These are phyloP conservation scores for Handroanthus guayacan DNA, from an alignment of 257 asterid genomes.

Conservation along the genomic window DNA sequence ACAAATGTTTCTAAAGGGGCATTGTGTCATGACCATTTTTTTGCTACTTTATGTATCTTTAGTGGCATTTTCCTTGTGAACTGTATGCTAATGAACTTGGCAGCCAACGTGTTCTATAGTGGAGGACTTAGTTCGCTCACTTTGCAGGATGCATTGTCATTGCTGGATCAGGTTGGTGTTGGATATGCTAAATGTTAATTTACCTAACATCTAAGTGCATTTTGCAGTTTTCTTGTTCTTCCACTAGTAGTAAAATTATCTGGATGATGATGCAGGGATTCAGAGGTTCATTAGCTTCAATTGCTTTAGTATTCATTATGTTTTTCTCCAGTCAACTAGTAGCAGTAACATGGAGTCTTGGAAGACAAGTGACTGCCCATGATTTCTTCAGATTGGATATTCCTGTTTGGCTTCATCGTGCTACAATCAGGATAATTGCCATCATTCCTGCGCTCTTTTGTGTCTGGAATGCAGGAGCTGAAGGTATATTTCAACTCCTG, in stretches of 20 bases:
- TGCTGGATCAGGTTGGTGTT: conserved; percentile 86
- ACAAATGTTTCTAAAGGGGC: conserved; percentile 56
- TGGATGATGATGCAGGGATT: conserved; percentile 65
- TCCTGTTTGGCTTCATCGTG: conserved; percentile 96
- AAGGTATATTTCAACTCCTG: conserved; percentile 85
- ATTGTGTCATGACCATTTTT: conserved; percentile 81
- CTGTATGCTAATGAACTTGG: conserved; percentile 67
- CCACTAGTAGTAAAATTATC: conserved; percentile 16
- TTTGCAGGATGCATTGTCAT: conserved; percentile 83
- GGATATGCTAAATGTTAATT: conserved; percentile 16
- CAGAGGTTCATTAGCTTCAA: conserved; percentile 69
- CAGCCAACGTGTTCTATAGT: conserved; percentile 71
- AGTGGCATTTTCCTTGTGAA: conserved; percentile 87
- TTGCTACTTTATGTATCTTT: conserved; percentile 76
- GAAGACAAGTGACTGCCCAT: conserved; percentile 63
- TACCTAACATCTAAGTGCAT: conserved; percentile 9
- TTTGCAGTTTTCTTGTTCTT: conserved; percentile 26
- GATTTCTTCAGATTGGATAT: conserved; percentile 74
- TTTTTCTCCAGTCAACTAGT: conserved; percentile 78
- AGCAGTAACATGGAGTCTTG: conserved; percentile 80
- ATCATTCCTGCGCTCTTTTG: conserved; percentile 86
- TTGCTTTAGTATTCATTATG: conserved; percentile 60
- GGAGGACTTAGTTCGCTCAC: conserved; percentile 74
- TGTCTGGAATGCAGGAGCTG: conserved; percentile 88
- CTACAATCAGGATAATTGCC: conserved; percentile 80